Percentiles rank a stretch among this genome's conserved stretches.
Conservation (phyloP, 768 basidiomycete genomes). For the Collybia mongolica region DNA sequence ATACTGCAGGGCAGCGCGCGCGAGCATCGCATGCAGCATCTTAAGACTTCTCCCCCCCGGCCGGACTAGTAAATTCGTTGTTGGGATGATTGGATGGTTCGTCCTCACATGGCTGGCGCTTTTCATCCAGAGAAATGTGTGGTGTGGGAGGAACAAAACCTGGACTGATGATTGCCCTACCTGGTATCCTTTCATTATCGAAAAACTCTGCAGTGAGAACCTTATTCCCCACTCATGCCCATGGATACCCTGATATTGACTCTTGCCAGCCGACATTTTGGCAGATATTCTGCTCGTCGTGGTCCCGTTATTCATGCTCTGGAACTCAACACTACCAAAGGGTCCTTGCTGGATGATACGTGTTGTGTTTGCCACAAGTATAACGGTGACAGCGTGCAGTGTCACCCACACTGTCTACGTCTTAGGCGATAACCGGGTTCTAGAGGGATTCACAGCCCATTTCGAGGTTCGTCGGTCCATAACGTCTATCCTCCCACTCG, state of each 20-base stretch:
- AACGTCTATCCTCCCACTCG: background rate
- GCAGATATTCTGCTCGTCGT: background rate
- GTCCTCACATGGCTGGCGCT: background rate
- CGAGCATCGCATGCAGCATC: background rate
- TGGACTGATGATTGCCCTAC: no score
- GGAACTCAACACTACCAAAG: background rate
- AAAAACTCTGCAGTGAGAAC: no score
- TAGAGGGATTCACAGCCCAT: slow-evolving; percentile 1
- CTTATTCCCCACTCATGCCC: no score
- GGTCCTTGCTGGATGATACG: slow-evolving; percentile 1
- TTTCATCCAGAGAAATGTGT: background rate
- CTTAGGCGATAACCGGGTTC: background rate
- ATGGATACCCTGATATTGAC: no score
- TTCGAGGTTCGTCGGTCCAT: background rate
- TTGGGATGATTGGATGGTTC: background rate
- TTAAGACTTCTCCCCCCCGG: background rate
- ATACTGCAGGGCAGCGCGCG: background rate
- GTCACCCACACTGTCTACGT: background rate
- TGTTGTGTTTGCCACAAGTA: background rate
- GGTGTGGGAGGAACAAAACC: no score
- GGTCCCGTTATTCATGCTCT: background rate
- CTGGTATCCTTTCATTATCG: no score
- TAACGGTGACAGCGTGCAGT: background rate
- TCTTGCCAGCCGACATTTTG: background rate
- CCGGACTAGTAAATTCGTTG: background rate